These are phyloP conservation scores for Physcomitrium patens DNA, from an alignment of 225 moss, liverwort and hornwort species.

Conservation along the genomic window DNA sequence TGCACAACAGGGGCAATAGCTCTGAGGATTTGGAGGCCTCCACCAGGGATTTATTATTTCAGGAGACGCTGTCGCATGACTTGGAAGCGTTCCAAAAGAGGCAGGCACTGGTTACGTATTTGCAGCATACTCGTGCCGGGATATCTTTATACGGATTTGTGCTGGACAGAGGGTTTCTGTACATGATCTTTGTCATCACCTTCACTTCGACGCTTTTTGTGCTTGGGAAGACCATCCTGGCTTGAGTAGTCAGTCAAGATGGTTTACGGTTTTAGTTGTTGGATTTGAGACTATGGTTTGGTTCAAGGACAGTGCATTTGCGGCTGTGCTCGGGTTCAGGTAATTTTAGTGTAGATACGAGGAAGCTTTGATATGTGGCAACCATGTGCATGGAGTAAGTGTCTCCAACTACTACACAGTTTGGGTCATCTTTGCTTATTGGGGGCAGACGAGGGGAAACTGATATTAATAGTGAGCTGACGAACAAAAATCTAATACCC, in stretches of 20 bases:
- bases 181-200: slow-evolving; percentile 63
- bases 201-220: slow-evolving; percentile 58
- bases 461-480: too few species aligned
- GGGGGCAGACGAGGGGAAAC: too few species aligned
- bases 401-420: too few species aligned
- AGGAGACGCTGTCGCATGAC: slow-evolving; percentile 47
- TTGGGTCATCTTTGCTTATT: too few species aligned
- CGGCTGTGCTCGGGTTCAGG: too few species aligned
- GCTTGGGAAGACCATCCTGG: slow-evolving; percentile 52
- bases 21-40: slow-evolving; percentile 45
- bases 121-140: slow-evolving; percentile 60
- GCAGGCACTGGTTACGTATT: slow-evolving; percentile 69
- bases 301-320: too few species aligned
- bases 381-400: too few species aligned
- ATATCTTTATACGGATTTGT: slow-evolving; percentile 74
- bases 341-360: too few species aligned
- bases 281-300: too few species aligned
- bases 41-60: background rate
- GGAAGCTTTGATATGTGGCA: too few species aligned
- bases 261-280: too few species aligned
- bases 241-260: background rate
- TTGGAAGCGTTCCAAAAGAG: slow-evolving; percentile 69
- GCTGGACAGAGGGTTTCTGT: slow-evolving; percentile 66
- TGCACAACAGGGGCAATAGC: slow-evolving; percentile 39
- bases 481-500: too few species aligned